These are phyloP conservation scores for Cicer pinnatifidum DNA, from an alignment of 306 rosid genomes.

Conservation along the genomic window DNA sequence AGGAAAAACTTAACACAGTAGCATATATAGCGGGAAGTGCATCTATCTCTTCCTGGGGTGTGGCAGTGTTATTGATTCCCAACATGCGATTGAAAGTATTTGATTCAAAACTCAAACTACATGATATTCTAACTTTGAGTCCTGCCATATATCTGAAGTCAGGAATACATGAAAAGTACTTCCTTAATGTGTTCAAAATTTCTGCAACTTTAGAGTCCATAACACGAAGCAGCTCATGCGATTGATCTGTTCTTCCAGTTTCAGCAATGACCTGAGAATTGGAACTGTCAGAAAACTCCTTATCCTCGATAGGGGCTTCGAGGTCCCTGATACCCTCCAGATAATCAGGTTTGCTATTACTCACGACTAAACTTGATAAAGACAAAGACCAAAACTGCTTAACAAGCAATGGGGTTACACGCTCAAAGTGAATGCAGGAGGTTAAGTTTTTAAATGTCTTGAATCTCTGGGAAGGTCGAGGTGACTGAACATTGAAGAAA, in stretches of 20 bases:
- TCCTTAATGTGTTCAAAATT: slow-evolving; percentile 70
- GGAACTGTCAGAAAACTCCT: slow-evolving; percentile 53
- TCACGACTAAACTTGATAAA: slow-evolving; percentile 65
- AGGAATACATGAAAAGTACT: slow-evolving; percentile 86
- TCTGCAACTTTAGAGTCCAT: slow-evolving; percentile 84
- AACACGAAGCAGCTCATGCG: slow-evolving; percentile 76
- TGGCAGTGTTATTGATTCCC: slow-evolving; percentile 55
- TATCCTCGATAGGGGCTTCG: slow-evolving; percentile 68
- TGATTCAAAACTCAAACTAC: slow-evolving; percentile 79
- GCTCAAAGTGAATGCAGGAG: slow-evolving; percentile 78
- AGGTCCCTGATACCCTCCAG: slow-evolving; percentile 64
- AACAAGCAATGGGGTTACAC: slow-evolving; percentile 68
- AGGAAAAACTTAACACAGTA: slow-evolving; percentile 75
- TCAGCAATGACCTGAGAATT: slow-evolving; percentile 48
- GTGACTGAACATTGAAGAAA: slow-evolving; percentile 73
- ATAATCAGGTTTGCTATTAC: slow-evolving; percentile 55
- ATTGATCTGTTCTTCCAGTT: slow-evolving; percentile 54
- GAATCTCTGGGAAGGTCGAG: slow-evolving; percentile 67
- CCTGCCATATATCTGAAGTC: slow-evolving; percentile 90
- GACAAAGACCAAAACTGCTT: slow-evolving; percentile 95
- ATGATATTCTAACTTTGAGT: slow-evolving; percentile 69
- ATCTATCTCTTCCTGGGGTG: slow-evolving; percentile 58
- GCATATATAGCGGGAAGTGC: slow-evolving; percentile 90
- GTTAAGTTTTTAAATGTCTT: slow-evolving; percentile 66
- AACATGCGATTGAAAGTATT: slow-evolving; percentile 62